Percentiles rank a stretch among this genome's conserved stretches.
Evolutionary conservation across 2,329 filamentous ascomycete species (phyloP).

Genomic region (Calonectria ilicicola): DNA sequence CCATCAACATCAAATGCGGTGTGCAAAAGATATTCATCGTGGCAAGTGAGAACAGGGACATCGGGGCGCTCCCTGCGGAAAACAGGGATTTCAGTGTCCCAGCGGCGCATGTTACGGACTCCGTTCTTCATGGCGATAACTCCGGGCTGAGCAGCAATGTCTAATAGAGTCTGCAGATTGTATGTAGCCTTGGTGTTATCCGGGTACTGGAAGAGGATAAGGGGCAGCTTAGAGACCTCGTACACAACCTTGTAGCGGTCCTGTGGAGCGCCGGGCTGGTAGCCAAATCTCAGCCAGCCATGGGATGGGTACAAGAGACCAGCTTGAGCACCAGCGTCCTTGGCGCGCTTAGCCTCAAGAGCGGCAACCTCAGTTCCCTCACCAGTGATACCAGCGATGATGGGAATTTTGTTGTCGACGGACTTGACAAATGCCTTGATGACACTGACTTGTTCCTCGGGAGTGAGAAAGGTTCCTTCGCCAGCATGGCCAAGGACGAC

Average conservation of each 20-base stretch:
- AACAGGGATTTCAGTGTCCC: slow-evolving; percentile 67
- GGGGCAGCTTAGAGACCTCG: slow-evolving; percentile 60
- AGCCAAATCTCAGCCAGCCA: slow-evolving; percentile 67
- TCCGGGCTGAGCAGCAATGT: slow-evolving; percentile 63
- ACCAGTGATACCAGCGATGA: slow-evolving; percentile 65
- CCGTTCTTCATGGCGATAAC: slow-evolving; percentile 69
- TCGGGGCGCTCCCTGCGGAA: slow-evolving; percentile 61
- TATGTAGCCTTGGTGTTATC: slow-evolving; percentile 66
- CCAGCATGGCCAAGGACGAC: slow-evolving; percentile 67
- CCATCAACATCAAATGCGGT: slow-evolving; percentile 65
- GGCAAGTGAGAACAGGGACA: slow-evolving; percentile 63
- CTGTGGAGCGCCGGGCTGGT: slow-evolving; percentile 64
- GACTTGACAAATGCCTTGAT: slow-evolving; percentile 66
- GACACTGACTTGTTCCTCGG: slow-evolving; percentile 60
- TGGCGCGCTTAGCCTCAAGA: slow-evolving; percentile 62
- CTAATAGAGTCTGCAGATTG: slow-evolving; percentile 63
- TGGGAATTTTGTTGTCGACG: slow-evolving; percentile 61
- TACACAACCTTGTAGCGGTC: slow-evolving; percentile 64
- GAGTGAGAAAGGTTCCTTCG: slow-evolving; percentile 65
- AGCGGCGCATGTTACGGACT: slow-evolving; percentile 67
- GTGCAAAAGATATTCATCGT: slow-evolving; percentile 65
- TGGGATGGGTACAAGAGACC: slow-evolving; percentile 65
- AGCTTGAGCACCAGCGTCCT: slow-evolving; percentile 62
- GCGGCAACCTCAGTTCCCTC: slow-evolving; percentile 66
- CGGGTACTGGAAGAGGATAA: slow-evolving; percentile 67